These are phyloP conservation scores for Solidago caesia DNA, from an alignment of 129 eudicot species.

Conservation along the genomic window DNA sequence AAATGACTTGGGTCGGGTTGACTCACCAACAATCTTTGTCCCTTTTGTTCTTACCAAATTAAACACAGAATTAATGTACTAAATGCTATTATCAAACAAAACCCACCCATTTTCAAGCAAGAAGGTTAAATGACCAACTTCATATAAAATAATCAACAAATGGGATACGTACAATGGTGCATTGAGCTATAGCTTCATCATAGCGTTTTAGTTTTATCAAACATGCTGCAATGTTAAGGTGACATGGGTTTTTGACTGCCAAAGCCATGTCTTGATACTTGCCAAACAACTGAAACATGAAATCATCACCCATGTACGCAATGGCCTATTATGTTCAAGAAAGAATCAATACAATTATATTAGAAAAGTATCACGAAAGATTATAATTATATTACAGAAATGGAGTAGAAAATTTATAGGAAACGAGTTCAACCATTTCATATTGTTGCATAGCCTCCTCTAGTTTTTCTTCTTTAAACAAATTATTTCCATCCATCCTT, in stretches of 20 bases:
- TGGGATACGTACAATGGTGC: conserved; percentile 63
- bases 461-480: conserved; percentile 83
- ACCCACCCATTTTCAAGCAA: background rate
- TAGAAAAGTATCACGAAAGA: conserved; percentile 8
- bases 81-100: background rate
- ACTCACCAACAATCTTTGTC: background rate
- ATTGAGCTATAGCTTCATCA: conserved; percentile 87
- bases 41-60: background rate
- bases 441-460: conserved; percentile 97
- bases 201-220: conserved; percentile 82
- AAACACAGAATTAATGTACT: background rate
- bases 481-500: conserved; percentile 91
- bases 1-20: background rate
- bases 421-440: conserved; percentile 64
- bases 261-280: conserved; percentile 95
- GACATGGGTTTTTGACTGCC: conserved; percentile 95
- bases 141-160: conserved; percentile 3
- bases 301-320: conserved; percentile 97
- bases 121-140: background rate
- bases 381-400: background rate
- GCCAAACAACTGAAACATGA: conserved; percentile 97
- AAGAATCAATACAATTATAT: conserved; percentile 13
- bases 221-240: conserved; percentile 96
- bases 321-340: conserved; percentile 56
- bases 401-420: background rate